Percentiles rank a stretch among this genome's conserved stretches.
Evolutionary conservation across 208 protist genomes (phyloP).

Genomic region (Naegleria lovaniensis): DNA sequence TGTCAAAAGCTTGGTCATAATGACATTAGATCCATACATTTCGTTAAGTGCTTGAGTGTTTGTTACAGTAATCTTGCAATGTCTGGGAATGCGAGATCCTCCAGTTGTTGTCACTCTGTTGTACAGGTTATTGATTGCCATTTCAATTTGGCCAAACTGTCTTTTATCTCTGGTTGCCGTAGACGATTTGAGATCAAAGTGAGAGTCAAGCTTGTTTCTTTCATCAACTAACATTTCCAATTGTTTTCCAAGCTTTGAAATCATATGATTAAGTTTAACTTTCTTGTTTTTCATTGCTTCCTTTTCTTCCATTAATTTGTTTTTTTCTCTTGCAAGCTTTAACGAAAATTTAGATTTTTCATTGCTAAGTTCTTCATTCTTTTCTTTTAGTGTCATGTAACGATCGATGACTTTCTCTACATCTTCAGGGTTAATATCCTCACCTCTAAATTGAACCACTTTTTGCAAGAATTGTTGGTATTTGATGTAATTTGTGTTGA

Average conservation of each 20-base stretch:
- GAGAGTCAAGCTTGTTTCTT: not conserved
- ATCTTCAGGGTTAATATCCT: not conserved
- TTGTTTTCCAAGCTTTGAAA: not conserved
- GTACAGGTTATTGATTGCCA: slow-evolving; percentile 5
- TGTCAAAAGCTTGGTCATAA: not conserved
- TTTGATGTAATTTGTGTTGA: not conserved
- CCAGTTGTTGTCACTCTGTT: not conserved
- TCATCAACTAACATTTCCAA: not conserved
- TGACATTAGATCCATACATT: not conserved
- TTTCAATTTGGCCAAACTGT: not conserved
- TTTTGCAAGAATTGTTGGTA: not conserved
- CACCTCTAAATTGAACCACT: not conserved
- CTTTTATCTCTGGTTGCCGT: no score
- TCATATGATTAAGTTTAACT: slow-evolving; percentile 8
- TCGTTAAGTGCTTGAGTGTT: no score
- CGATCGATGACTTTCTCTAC: not conserved
- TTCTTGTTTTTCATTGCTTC: not conserved
- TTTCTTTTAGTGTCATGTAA: not conserved
- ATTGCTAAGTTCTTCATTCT: not conserved
- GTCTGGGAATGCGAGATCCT: not conserved
- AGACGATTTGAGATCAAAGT: not conserved
- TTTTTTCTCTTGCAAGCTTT: not conserved
- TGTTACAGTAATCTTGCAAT: not conserved
- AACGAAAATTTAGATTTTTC: not conserved
- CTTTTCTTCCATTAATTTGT: not conserved